Evolutionary conservation across 176 grass and related monocot genomes (phyloP), one percentile per base, ranked within the genome.

Genomic region (Zea luxurians): DNA sequence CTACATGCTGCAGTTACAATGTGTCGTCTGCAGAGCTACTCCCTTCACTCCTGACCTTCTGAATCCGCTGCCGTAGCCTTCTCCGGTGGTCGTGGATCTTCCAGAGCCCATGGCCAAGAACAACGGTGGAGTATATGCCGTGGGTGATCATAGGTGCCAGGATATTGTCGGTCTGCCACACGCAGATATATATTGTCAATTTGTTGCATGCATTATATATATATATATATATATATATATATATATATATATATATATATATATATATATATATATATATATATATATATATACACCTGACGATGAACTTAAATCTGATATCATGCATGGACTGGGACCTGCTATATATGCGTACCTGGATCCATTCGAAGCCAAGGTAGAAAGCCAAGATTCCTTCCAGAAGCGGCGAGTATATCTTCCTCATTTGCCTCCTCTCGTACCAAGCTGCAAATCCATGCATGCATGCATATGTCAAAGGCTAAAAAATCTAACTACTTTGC

Each of bases 301-400:
- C 27, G 53, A 18, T 17, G 47, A 52, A 52, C 34, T 17, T 10
- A 71, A 52, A 37, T 37, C 13, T 71, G 12, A 52, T 10, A 7
- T 8, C 43, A 13, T 61, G 37, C 2, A 57, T 43, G 63, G 7
- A 4, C 27, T 68, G 13, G 13, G 4, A 54, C 15, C 47, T 37
- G 37, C 21, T 71, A 6, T 27, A 27, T 27, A 27, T 41, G 10
- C 1, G 20, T 70, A 93, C 90, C 90, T 89, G 84, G 66, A 93
- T 93, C 87, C 90, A 97, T 82, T 97, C 94, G 18, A 97, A 92
- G 44, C 94, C 94, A 52, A 97, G 91, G 86, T 97, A 97, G 88
- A 97, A 90, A 18, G 91, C 91, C 54, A 97, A 61, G 40, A 97
- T 58, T 71, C 94, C 94, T 97, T 97, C 94, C 46, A 97, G 74